Evolutionary conservation across 78 protist genomes (phyloP), one percentile per base, ranked within the genome.

Genomic region (Cavenderia fasciculata): DNA sequence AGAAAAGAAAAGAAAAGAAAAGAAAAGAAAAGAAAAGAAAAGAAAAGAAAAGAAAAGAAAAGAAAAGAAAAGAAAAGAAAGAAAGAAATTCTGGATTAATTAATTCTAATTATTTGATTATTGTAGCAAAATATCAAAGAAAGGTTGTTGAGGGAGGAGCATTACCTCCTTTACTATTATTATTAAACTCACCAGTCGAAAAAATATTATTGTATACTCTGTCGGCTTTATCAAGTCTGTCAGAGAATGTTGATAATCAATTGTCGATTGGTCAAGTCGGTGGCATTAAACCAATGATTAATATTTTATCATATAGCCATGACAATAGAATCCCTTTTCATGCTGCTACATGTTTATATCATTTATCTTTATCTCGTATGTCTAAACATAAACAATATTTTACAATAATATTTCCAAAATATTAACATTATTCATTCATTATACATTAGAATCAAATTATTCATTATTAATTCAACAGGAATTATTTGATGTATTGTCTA

Each of bases 131-230:
- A 44, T 38, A 79, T 79, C 88, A 79, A 40, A 79, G 88, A 68
- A 79, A 79, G 56, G 47, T 79, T 23, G 88, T 79, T 6, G 88
- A 79, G 41, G 41, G 68, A n/a, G 88, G 88, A 2, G 74, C 88
- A 16, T 19, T 79, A 18, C 88, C 88, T 40, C 88, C 88, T 47
- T 68, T 79, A 29, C 43, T 79, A 29, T 43, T 66, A 54, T 51
- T 79, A 66, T 44, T 66, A 49, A 66, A 66, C 41, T 66, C 88
- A 6, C 46, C 66, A 0, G 47, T 46, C 7, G 88, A 79, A 21
- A 79, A 66, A 56, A 46, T 79, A 18, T 27, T 79, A 40, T 41
- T 41, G 29, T 57, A 79, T 66, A 54, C 56, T 7, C 61, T 73
- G 11, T 23, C 54, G 1, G 19, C 88, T 1, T 18, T 79, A 2